Evolutionary conservation across 1,284 basidiomycete genomes (phyloP), one percentile per base, ranked within the genome.

Genomic region (Farysia itapuensis): DNA sequence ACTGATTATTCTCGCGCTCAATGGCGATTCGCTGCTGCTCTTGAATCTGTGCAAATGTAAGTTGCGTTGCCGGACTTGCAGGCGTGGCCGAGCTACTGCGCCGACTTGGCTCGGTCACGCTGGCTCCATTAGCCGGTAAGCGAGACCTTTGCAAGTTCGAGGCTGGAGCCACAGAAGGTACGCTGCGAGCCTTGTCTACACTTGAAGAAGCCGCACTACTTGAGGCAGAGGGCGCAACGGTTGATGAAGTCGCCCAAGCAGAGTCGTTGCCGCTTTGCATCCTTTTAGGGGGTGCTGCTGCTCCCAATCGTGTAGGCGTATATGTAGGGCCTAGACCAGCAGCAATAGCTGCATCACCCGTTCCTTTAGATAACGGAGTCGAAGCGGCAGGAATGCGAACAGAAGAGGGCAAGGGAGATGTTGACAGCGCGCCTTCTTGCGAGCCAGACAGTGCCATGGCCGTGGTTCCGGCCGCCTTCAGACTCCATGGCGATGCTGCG

Each of bases 11-110:
- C 43, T 57, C 43, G 11, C 50, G 34, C 33, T 47, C 51, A 23
- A 46, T 35, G 11, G 50, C 58, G 37, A 47, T 2, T 11, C 47
- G 49, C 43, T 75, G 72, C 51, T 75, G 66, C 35, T 65, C 66
- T 35, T 75, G 71, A 32, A 71, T 72, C 41, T 67, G 50, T 2
- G 65, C 64, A 51, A 73, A 72, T 2, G 70, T 65, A 22, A 56
- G 43, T 13, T 57, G 37, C 4, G 37, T 48, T 13, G 51, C 21
- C 12, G 63, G 51, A 13, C 29, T 15, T 13, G 39, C 37, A 14
- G 49, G 30, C 16, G 37, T 30, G 11, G 34, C 16, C 2, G 53
- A 33, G 5, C 25, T 30, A 7, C 39, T 28, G 26, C 11, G 9
- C n/a, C 26, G 9, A 9, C 11, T 11, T n/a, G n/a, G n/a, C n/a